Evolutionary conservation across 1,139 yeast genomes (phyloP).

Genomic region (Candida buenavistaensis): DNA sequence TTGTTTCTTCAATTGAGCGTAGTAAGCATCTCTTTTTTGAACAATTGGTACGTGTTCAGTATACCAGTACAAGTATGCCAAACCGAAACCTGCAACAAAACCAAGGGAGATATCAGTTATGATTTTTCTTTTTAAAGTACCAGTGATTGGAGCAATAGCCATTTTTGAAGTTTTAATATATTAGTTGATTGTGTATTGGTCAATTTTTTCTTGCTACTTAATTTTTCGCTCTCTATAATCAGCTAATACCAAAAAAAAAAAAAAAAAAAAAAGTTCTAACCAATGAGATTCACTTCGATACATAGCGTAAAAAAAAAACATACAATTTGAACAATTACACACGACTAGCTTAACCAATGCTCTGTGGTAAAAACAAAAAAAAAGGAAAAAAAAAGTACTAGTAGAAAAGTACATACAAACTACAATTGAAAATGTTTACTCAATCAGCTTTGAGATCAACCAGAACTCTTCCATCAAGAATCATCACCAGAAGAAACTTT

Average conservation of each 20-base stretch:
- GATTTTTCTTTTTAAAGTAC: constrained; percentile 80
- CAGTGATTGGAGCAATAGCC: constrained; percentile 91
- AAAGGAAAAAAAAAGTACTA: constrained; percentile 3
- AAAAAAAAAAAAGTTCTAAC: too few species aligned
- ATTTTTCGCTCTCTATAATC: too few species aligned
- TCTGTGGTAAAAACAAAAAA: too few species aligned
- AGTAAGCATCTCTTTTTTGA: constrained; percentile 80
- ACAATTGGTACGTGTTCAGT: constrained; percentile 67
- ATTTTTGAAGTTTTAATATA: too few species aligned
- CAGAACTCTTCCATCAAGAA: constrained; percentile 17
- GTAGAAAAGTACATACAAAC: constrained; percentile 1
- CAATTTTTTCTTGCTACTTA: too few species aligned
- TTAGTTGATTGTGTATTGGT: too few species aligned
- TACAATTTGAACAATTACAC: too few species aligned
- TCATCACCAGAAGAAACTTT: constrained; percentile 34
- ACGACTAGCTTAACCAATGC: too few species aligned
- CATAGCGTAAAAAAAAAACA: too few species aligned
- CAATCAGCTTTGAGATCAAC: constrained; percentile 36
- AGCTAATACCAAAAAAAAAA: too few species aligned
- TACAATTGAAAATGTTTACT: constrained; percentile 13
- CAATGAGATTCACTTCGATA: too few species aligned
- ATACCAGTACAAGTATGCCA: constrained; percentile 37
- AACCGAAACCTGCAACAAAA: constrained; percentile 41
- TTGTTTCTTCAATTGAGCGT: constrained; percentile 72
- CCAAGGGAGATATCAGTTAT: constrained; percentile 79